phyloP scores from a whole-genome alignment of 2,329 filamentous ascomycete species.

The Myriangium duriaei region DNA sequence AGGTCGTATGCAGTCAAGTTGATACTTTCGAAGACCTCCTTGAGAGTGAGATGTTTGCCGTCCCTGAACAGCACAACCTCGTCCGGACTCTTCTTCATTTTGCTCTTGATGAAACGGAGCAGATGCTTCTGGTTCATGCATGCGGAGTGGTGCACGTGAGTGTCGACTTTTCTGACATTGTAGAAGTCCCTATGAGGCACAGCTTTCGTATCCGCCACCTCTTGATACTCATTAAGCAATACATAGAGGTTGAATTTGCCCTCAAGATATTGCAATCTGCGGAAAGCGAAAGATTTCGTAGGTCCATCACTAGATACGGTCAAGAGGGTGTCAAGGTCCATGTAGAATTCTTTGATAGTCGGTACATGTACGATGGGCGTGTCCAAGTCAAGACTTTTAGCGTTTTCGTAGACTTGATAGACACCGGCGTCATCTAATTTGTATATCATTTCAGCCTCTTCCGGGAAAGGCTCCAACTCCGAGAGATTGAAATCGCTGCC shows the following conservation, averaged over 20 bases:
- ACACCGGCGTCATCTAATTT: conserved; percentile 73
- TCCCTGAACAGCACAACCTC: conserved; percentile 89
- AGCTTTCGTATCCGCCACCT: conserved; percentile 94
- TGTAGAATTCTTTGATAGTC: conserved; percentile 87
- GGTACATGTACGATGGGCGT: conserved; percentile 72
- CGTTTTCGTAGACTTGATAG: conserved; percentile 78
- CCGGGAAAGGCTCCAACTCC: conserved; percentile 63
- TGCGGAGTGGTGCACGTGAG: conserved; percentile 95
- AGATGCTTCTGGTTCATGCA: conserved; percentile 99
- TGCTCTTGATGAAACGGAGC: conserved; percentile 96
- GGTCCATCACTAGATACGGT: conserved; percentile 90
- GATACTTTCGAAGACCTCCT: conserved; percentile 93
- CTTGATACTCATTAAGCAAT: conserved; percentile 91
- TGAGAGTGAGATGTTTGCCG: conserved; percentile 78
- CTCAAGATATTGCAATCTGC: conserved; percentile 86
- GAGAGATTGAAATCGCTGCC: conserved; percentile 83
- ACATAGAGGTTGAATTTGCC: conserved; percentile 94
- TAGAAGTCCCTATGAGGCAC: conserved; percentile 98
- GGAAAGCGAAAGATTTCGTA: conserved; percentile 92
- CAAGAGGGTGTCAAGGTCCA: conserved; percentile 79
- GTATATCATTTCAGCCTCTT: conserved; percentile 58
- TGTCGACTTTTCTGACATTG: conserved; percentile 97
- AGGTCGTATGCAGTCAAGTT: conserved; percentile 94
- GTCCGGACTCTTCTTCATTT: conserved; percentile 97
- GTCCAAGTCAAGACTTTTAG: conserved; percentile 47